Percentiles rank a stretch among this genome's conserved stretches.
phyloP scores from a whole-genome alignment of 2,329 filamentous ascomycete species.

The Aspergillus caelatus region DNA sequence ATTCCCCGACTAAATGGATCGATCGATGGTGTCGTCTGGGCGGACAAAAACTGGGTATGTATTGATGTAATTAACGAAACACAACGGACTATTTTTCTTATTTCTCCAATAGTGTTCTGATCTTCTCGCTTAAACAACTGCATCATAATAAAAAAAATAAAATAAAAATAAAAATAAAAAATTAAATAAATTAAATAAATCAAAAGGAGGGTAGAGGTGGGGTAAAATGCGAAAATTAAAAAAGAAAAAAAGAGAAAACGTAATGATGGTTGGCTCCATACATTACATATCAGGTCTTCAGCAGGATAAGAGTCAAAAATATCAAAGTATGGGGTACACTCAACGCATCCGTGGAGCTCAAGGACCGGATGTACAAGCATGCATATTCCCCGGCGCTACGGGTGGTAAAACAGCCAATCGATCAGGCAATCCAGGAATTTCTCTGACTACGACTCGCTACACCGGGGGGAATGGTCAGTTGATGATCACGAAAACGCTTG shows the following conservation, averaged over 20 bases:
- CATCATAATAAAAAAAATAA: too few relatives aligned
- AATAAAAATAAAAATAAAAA: background rate
- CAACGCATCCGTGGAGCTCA: slow-evolving; percentile 1
- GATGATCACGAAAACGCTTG: slow-evolving; percentile 7
- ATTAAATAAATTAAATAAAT: too few relatives aligned
- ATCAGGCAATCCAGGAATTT: slow-evolving; percentile 14
- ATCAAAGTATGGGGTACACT: slow-evolving; percentile 7
- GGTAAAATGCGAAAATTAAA: background rate
- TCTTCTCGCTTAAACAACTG: background rate
- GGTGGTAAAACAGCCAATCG: slow-evolving; percentile 16
- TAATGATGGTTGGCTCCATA: background rate
- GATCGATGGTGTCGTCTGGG: slow-evolving; percentile 5
- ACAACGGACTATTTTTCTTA: background rate
- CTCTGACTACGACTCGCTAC: slow-evolving; percentile 11
- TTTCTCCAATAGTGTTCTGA: background rate
- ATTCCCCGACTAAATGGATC: slow-evolving; percentile 4
- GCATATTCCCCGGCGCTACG: slow-evolving; percentile 14
- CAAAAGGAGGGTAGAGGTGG: background rate
- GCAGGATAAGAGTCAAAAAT: background rate
- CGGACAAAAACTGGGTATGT: slow-evolving; percentile 1
- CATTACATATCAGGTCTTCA: slow-evolving; percentile 2
- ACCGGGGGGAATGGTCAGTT: slow-evolving; percentile 13
- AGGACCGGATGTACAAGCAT: slow-evolving; percentile 13
- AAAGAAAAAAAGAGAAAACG: slow-evolving; percentile 5
- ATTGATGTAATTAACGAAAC: background rate